Evolutionary conservation across 139 green algal genomes (phyloP).

Genomic region (Micromonas commoda): DNA sequence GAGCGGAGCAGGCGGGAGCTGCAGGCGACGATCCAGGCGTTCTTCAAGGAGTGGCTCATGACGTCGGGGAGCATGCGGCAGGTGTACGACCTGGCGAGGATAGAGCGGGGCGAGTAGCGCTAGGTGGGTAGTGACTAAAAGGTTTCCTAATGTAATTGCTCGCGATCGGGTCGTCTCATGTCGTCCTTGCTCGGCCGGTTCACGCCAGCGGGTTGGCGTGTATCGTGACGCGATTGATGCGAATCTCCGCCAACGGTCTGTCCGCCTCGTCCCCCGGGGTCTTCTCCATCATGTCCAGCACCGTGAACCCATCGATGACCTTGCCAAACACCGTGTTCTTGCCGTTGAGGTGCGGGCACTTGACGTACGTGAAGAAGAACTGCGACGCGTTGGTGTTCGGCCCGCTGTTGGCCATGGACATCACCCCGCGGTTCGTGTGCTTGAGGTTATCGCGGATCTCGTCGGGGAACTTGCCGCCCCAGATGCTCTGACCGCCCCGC

Average conservation of each 20-base stretch:
- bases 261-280: not conserved
- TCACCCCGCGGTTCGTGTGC: slow-evolving; percentile 58
- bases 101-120: slow-evolving; percentile 5
- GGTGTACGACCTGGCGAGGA: slow-evolving; percentile 36
- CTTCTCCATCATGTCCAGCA: slow-evolving; percentile 93
- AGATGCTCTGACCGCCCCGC: slow-evolving; percentile 86
- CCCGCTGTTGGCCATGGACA: slow-evolving; percentile 96
- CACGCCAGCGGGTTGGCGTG: slow-evolving; percentile 26
- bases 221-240: slow-evolving; percentile 20
- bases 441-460: slow-evolving; percentile 85
- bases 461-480: slow-evolving; percentile 83
- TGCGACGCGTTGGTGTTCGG: slow-evolving; percentile 58
- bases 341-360: slow-evolving; percentile 86
- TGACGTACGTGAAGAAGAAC: slow-evolving; percentile 97
- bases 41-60: slow-evolving; percentile 81
- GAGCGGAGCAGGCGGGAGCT: slow-evolving; percentile 55
- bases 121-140: slow-evolving; percentile 2
- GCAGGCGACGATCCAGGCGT: slow-evolving; percentile 64
- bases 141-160: no score
- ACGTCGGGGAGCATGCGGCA: slow-evolving; percentile 57
- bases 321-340: slow-evolving; percentile 79
- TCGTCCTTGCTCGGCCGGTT: not conserved
- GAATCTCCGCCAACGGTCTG: slow-evolving; percentile 22
- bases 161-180: not conserved
- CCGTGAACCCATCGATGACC: slow-evolving; percentile 91